These are phyloP conservation scores for Mycotypha africana DNA, from an alignment of 371 early-diverging fungal genomes.

Conservation along the genomic window DNA sequence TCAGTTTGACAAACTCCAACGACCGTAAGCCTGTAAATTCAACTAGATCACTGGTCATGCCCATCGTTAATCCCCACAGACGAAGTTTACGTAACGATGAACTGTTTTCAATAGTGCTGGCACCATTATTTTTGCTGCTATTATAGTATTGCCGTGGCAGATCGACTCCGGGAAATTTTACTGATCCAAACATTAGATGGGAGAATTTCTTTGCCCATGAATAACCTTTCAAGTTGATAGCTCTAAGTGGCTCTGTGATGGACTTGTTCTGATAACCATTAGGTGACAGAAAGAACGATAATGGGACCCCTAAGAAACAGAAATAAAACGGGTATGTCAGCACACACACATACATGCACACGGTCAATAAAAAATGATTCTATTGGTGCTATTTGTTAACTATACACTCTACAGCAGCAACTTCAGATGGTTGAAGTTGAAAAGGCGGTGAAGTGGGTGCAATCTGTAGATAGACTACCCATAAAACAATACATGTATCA, in stretches of 20 bases:
- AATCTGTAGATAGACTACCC: conserved; percentile 62
- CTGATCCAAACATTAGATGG: conserved; percentile 18
- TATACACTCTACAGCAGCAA: conserved; percentile 62
- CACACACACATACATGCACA: neutral
- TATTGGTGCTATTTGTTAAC: too few relatives aligned
- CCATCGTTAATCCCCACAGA: conserved; percentile 65
- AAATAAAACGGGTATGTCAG: neutral
- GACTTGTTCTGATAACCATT: conserved; percentile 27
- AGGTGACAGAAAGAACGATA: conserved; percentile 41
- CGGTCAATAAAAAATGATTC: neutral
- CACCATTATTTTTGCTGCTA: too few relatives aligned
- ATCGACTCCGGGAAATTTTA: conserved; percentile 34
- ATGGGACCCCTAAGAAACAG: conserved; percentile 33
- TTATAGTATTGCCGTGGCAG: conserved; percentile 31
- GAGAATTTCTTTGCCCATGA: conserved; percentile 3
- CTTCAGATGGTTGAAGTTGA: conserved; percentile 50
- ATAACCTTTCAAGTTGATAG: too few relatives aligned
- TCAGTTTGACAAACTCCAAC: conserved; percentile 5
- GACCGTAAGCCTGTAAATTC: conserved; percentile 25
- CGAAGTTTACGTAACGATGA: too few relatives aligned
- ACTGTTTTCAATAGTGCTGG: too few relatives aligned
- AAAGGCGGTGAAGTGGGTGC: conserved; percentile 49
- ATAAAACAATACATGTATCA: neutral
- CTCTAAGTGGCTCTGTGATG: conserved; percentile 18
- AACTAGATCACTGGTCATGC: conserved; percentile 60